Evolutionary conservation across 306 rosid species (phyloP), one percentile per base, ranked within the genome.

Genomic region (Casuarina glauca): DNA sequence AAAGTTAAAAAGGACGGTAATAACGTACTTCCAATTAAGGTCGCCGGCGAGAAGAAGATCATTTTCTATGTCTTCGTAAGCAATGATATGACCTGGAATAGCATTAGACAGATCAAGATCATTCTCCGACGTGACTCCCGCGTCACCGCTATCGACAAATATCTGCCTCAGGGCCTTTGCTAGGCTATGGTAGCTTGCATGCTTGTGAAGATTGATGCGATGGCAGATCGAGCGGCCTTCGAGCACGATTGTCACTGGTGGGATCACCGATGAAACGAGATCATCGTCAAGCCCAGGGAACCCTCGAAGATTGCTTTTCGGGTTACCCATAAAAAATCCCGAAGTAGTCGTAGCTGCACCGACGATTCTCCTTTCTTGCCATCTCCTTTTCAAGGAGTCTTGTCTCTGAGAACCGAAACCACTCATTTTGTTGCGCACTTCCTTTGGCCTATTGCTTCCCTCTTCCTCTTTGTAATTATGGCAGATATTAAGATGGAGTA

Each of bases 41-140:
- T 93, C 98, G 63, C 98, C 96, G 39, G 96, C 98, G 5, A 93
- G 96, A 84, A 93, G 97, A 80, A 93, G 98, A 84, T 93, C 96
- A 41, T 91, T 87, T 77, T 93, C 98, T 74, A 91, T 87, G 72
- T 93, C 97, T 83, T 93, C 98, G 69, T 93, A 93, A 39, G 97
- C 98, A 80, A 91, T 83, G 74, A 91, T 81, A 72, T 93, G 86
- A 45, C 98, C 96, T 6, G 96, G 98, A 76, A 93, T 85, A 32
- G 96, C 97, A 80, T 88, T 93, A 4, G 96, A 87, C 6, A 90
- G 85, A 76, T 91, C 91, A 69, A 91, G 80, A 79, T 72, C 69
- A 35, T 36, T 76, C 32, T 58, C 80, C 3, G 35, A 1, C 5
- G 67, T 46, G 46, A 6, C 69, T 11, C 19, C 78, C 0, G 20